Percentiles rank a stretch among this genome's conserved stretches.
Conservation (phyloP, 805 yeast species). For the Ogataea chonburiensis region DNA sequence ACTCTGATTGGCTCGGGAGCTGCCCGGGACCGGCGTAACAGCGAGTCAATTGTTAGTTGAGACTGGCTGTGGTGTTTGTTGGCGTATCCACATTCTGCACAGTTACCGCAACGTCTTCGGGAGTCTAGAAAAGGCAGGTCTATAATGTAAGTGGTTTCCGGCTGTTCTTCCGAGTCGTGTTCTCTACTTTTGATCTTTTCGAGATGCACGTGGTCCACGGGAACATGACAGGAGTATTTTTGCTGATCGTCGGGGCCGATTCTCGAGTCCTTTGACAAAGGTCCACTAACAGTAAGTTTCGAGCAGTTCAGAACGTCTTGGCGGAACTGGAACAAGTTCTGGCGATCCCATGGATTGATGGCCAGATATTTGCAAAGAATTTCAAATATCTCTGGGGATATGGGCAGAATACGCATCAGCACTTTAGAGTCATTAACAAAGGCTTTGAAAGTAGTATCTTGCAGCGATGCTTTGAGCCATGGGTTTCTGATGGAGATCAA, state of each 20-base stretch:
- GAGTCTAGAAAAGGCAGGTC: conserved; percentile 20
- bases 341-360: conserved; percentile 50
- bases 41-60: neutral
- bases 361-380: conserved; percentile 46
- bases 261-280: conserved; percentile 32
- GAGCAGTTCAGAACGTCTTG: conserved; percentile 35
- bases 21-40: neutral
- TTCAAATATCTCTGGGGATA: conserved; percentile 58
- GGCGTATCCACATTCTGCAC: conserved; percentile 30
- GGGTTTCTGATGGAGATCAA: conserved; percentile 84
- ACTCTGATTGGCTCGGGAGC: conserved; percentile 17
- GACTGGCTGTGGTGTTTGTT: conserved; percentile 14
- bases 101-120: conserved; percentile 3
- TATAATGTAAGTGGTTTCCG: conserved; percentile 31
- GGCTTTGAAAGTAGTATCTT: conserved; percentile 63
- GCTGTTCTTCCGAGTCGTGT: conserved; percentile 28
- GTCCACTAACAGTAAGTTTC: conserved; percentile 34
- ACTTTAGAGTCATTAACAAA: conserved; percentile 56
- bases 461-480: conserved; percentile 77
- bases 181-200: conserved; percentile 32
- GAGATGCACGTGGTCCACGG: conserved; percentile 36
- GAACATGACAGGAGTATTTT: conserved; percentile 32
- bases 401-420: conserved; percentile 66
- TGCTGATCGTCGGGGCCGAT: conserved; percentile 30
- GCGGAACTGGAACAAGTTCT: conserved; percentile 40